Evolutionary conservation across 352 stramenopile species (phyloP).

Genomic region (Thraustochytrium striatum): DNA sequence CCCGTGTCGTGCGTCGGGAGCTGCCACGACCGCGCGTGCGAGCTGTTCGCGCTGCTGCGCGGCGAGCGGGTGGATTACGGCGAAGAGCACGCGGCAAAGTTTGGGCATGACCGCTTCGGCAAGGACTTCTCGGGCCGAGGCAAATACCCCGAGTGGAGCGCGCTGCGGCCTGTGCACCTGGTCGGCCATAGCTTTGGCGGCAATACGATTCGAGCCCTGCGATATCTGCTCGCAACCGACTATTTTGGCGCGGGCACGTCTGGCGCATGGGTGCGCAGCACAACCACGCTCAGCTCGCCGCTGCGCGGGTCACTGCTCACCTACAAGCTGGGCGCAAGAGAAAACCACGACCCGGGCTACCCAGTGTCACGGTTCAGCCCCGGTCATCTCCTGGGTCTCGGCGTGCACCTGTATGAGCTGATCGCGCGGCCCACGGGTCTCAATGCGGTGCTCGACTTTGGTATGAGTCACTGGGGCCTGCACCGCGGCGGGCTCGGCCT

Average conservation of each 20-base stretch:
- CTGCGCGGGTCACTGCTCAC: conserved; percentile 47
- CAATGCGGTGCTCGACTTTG: conserved; percentile 31
- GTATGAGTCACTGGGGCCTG: conserved; percentile 31
- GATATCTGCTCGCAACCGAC: conserved; percentile 36
- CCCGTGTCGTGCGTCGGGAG: conserved; percentile 49
- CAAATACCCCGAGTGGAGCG: conserved; percentile 47
- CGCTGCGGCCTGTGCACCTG: conserved; percentile 51
- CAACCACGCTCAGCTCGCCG: conserved; percentile 38
- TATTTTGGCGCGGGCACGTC: conserved; percentile 37
- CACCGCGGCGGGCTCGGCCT: not conserved
- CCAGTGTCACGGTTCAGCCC: conserved; percentile 24
- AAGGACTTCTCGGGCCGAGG: conserved; percentile 48
- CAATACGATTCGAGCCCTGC: conserved; percentile 47
- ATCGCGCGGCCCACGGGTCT: conserved; percentile 10
- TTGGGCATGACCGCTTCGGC: conserved; percentile 46
- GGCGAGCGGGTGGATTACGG: conserved; percentile 52
- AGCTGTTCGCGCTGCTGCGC: conserved; percentile 53
- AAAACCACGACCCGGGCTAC: not conserved
- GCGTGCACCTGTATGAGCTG: conserved; percentile 44
- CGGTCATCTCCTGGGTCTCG: conserved; percentile 32
- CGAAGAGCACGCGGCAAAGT: conserved; percentile 8
- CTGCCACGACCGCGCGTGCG: conserved; percentile 52
- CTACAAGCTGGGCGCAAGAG: conserved; percentile 29
- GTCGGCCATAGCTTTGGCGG: conserved; percentile 55
- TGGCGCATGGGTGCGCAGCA: conserved; percentile 25